Percentiles rank a stretch among this genome's conserved stretches.
phyloP scores from a whole-genome alignment of 2,329 filamentous ascomycete species.

The Colletotrichum cereale region DNA sequence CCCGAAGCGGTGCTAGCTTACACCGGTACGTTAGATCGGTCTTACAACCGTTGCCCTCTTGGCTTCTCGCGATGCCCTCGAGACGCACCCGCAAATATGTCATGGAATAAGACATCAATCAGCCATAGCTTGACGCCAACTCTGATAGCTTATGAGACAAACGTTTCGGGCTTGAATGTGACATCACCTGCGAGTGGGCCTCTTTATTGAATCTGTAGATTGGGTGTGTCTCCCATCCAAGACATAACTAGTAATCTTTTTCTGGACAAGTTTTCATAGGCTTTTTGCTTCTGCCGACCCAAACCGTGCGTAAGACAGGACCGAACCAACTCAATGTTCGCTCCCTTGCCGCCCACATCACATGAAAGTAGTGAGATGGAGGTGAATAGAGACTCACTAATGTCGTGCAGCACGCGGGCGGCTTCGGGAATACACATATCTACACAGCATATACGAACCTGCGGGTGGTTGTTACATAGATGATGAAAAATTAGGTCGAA shows the following conservation, averaged over 20 bases:
- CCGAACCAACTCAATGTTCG: not conserved
- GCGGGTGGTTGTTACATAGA: not conserved
- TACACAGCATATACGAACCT: not conserved
- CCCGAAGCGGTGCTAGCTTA: not conserved
- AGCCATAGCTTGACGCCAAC: not conserved
- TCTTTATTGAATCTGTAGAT: not conserved
- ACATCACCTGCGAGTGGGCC: not conserved
- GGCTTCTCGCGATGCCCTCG: not conserved
- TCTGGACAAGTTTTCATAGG: too few relatives aligned
- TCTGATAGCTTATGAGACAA: not conserved
- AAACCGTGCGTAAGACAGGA: not conserved
- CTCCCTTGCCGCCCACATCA: not conserved
- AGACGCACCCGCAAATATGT: too few relatives aligned
- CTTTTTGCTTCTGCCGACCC: not conserved
- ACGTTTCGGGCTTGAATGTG: too few relatives aligned
- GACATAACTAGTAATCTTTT: not conserved
- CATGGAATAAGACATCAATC: not conserved
- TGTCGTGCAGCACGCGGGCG: too few relatives aligned
- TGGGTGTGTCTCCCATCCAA: not conserved
- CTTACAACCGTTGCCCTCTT: not conserved
- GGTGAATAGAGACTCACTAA: too few relatives aligned
- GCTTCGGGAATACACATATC: not conserved
- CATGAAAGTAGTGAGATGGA: not conserved
- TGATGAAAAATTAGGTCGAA: not conserved
- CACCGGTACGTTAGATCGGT: not conserved